Evolutionary conservation across 179 eudicot genomes (phyloP), one percentile per base, ranked within the genome.

Genomic region (Nepenthes alata): DNA sequence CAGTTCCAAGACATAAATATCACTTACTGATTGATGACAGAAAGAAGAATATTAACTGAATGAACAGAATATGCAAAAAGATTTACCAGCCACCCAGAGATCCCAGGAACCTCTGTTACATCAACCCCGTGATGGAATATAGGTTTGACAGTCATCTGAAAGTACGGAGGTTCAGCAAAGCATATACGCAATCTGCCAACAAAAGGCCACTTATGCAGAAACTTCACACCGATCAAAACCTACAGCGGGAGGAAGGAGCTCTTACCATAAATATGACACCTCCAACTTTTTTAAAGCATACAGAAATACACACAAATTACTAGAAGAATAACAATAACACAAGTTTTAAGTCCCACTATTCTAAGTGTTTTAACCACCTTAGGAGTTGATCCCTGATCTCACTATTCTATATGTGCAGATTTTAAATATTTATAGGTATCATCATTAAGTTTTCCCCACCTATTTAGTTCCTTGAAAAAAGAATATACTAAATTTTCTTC

Each of bases 111-210:
- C 69, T 84, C 95, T 35, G 91, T 84, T 35, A 91, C 95, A 79
- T 91, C 91, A 69, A 89, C 66, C 12, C 98, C 98, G 60, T 81
- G 96, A 67, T 79, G 73, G 66, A 83, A 80, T 53, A 93, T 35
- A 35, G 96, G 96, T 64, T 93, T 93, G 60, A 89, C 85, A 55
- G 79, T 85, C 93, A 93, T 79, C 74, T 93, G 95, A 77, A 84
- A 93, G 75, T 93, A 93, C 39, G 96, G 98, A 57, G 97, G 93
- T 72, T 82, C 90, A 66, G 84, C 90, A 75, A 93, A 93, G 77
- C 95, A 89, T 38, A 93, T 77, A 60, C 95, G 85, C 78, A 93
- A 56, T 49, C 95, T 95, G 38, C 95, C 78, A 61, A 93, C 72
- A 61, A 81, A 89, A 14, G 98, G 98, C 98, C 98, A 86, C 35